phyloP scores from a whole-genome alignment of 345 rosid species.

The Crucihimalaya himalaica region DNA sequence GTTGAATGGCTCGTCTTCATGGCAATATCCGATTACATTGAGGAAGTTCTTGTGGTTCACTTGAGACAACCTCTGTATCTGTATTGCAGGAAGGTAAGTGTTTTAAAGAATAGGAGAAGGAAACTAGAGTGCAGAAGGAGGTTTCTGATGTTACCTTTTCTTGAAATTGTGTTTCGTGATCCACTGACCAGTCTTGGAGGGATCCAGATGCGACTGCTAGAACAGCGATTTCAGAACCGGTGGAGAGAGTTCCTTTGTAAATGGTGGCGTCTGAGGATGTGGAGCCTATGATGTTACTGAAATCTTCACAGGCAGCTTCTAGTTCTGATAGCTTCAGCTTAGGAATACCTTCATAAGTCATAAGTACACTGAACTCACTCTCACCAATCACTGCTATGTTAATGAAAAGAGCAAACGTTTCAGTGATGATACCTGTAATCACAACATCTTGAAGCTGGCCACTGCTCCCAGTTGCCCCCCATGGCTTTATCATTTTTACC shows the following conservation, averaged over 20 bases:
- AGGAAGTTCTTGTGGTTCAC: conserved; percentile 92
- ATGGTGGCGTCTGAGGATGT: conserved; percentile 61
- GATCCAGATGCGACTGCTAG: conserved; percentile 56
- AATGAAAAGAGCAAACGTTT: conserved; percentile 17
- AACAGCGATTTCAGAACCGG: conserved; percentile 90
- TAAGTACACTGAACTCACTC: not conserved
- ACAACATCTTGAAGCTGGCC: conserved; percentile 77
- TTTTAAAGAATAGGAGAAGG: not conserved
- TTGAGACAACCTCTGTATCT: conserved; percentile 80
- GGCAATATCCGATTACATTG: conserved; percentile 85
- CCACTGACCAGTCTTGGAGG: conserved; percentile 64
- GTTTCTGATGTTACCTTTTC: conserved; percentile 59
- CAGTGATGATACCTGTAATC: conserved; percentile 55
- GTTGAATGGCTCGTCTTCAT: conserved; percentile 82
- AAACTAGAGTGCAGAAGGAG: not conserved
- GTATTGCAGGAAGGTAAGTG: conserved; percentile 37
- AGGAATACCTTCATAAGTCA: conserved; percentile 54
- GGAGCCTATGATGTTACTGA: conserved; percentile 86
- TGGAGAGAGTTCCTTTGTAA: conserved; percentile 89
- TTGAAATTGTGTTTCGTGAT: conserved; percentile 64
- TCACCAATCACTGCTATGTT: not conserved
- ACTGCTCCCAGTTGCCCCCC: conserved; percentile 60
- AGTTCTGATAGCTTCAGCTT: conserved; percentile 89
- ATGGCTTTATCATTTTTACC: conserved; percentile 61
- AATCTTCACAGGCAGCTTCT: conserved; percentile 93